Evolutionary conservation across 1,139 yeast genomes (phyloP).

Genomic region (Protomyces macrosporus): DNA sequence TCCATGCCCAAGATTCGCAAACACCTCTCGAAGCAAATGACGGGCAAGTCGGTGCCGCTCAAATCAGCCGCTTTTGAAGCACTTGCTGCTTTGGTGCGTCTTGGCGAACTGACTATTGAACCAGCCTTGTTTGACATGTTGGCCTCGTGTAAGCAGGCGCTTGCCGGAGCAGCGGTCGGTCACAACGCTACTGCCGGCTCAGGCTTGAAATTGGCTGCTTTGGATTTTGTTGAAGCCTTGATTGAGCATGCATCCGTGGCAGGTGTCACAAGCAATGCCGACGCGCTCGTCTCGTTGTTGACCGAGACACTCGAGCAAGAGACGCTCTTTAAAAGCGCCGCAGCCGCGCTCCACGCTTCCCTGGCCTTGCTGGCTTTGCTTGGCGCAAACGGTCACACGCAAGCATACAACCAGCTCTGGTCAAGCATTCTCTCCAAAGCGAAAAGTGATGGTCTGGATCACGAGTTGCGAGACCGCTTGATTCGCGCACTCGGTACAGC

Average conservation of each 20-base stretch:
- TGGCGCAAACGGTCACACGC: constrained; percentile 33
- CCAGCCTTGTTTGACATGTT: background rate
- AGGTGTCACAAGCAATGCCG: background rate
- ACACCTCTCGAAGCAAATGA: constrained; percentile 2
- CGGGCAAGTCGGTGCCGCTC: constrained; percentile 2
- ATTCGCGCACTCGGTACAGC: constrained; percentile 42
- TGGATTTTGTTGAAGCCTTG: constrained; percentile 7
- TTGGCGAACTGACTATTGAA: background rate
- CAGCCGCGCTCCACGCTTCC: constrained; percentile 45
- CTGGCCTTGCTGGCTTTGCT: constrained; percentile 42
- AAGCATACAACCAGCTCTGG: constrained; percentile 34
- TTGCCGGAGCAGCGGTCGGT: background rate
- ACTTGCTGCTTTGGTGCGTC: background rate
- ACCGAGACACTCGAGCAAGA: background rate
- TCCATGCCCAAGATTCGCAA: background rate
- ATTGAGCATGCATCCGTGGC: background rate
- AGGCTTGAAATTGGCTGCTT: constrained; percentile 4
- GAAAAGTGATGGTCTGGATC: constrained; percentile 45
- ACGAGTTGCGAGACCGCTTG: constrained; percentile 51
- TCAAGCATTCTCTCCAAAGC: constrained; percentile 41
- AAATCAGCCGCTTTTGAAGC: constrained; percentile 3
- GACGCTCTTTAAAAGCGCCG: constrained; percentile 40
- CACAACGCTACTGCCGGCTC: background rate
- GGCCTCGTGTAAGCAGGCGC: background rate
- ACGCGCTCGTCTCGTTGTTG: background rate